Evolutionary conservation across 495 filamentous ascomycete genomes (phyloP).

Genomic region (Lindgomyces ingoldianus): DNA sequence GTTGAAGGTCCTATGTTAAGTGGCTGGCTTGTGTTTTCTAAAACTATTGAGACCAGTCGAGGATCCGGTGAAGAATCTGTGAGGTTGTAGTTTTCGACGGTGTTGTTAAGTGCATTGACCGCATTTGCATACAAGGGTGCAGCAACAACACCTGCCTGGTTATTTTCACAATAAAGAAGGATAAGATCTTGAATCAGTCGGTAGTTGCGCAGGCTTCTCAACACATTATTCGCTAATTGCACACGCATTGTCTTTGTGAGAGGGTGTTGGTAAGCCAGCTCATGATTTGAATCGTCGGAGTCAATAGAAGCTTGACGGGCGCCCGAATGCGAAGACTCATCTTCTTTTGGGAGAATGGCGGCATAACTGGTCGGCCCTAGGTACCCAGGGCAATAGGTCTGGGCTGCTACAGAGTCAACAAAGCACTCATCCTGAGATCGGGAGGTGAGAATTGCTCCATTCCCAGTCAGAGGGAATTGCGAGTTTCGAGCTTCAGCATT

Average conservation of each 20-base stretch:
- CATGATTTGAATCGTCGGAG: constrained; percentile 1
- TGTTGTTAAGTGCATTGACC: constrained; percentile 9
- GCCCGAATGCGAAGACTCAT: not conserved
- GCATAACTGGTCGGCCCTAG: constrained; percentile 28
- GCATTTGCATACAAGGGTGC: not conserved
- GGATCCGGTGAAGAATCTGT: constrained; percentile 6
- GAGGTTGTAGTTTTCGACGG: constrained; percentile 19
- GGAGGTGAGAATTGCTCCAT: not conserved
- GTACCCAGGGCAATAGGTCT: constrained; percentile 22
- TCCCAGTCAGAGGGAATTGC: not conserved
- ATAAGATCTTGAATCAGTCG: constrained; percentile 3
- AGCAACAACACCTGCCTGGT: constrained; percentile 7
- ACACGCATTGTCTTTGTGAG: constrained; percentile 10
- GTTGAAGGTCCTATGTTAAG: constrained; percentile 11
- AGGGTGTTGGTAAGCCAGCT: constrained; percentile 10
- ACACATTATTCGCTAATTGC: constrained; percentile 13
- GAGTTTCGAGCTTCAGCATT: not conserved
- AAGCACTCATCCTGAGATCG: not conserved
- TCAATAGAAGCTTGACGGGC: not conserved
- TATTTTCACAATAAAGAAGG: not conserved
- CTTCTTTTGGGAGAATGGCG: constrained; percentile 5
- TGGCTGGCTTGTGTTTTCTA: constrained; percentile 13
- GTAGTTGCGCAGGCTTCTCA: constrained; percentile 17
- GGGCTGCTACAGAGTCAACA: not conserved
- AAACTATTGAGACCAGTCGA: not conserved